A percentile compares a stretch with the other conserved stretches of the same genome.
Evolutionary conservation across 1,139 yeast species (phyloP).

Genomic region (Yamadazyma conglobata): DNA sequence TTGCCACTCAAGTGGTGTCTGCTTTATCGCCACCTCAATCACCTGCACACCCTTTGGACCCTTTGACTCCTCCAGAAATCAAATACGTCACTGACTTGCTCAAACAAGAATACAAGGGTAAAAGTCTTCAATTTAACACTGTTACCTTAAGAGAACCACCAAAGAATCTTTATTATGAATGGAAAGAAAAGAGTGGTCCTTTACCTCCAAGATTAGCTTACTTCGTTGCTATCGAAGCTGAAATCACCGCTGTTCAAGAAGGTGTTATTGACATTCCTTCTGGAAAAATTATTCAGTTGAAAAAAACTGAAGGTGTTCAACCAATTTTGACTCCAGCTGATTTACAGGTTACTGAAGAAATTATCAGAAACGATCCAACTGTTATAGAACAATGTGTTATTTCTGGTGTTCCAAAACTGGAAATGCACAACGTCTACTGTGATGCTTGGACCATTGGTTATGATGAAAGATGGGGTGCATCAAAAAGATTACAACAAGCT

Average conservation of each 20-base stretch:
- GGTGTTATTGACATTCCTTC: constrained; percentile 61
- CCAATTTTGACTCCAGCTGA: constrained; percentile 75
- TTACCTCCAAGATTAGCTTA: constrained; percentile 65
- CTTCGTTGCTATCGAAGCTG: constrained; percentile 60
- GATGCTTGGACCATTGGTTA: constrained; percentile 86
- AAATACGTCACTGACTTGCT: constrained; percentile 31
- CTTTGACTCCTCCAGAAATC: constrained; percentile 58
- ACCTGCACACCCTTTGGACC: constrained; percentile 71
- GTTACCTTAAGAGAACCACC: constrained; percentile 70
- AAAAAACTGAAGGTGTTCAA: constrained; percentile 57
- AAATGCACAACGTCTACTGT: constrained; percentile 72
- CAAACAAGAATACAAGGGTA: constrained; percentile 39
- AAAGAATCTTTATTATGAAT: constrained; percentile 55
- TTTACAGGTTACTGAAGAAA: constrained; percentile 58
- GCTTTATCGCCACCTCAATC: constrained; percentile 50
- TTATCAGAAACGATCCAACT: constrained; percentile 62
- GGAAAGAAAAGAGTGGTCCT: constrained; percentile 65
- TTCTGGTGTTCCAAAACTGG: constrained; percentile 61
- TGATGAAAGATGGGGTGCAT: constrained; percentile 80
- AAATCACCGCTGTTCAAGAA: constrained; percentile 61
- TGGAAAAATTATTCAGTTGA: constrained; percentile 43
- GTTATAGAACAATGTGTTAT: constrained; percentile 72
- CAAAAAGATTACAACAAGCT: constrained; percentile 76
- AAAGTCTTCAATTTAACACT: constrained; percentile 57
- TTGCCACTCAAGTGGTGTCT: constrained; percentile 61